phyloP scores from a whole-genome alignment of 2,329 filamentous ascomycete genomes.

The Nemania sp. region DNA sequence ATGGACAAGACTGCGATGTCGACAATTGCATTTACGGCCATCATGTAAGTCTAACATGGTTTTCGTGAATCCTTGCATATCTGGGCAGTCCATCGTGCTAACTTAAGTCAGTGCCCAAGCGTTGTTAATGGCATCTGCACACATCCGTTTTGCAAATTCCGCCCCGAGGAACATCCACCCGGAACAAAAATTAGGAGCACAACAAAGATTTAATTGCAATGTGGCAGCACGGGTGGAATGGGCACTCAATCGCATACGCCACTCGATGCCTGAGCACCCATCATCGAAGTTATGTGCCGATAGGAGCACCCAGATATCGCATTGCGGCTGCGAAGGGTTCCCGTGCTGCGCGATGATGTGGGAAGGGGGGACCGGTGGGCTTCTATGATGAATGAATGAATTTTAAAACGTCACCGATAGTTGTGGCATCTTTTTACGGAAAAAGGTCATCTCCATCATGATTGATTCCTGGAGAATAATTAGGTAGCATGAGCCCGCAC shows the following conservation, averaged over 20 bases:
- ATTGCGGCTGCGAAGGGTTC: background rate
- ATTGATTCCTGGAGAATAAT: background rate
- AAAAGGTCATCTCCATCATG: background rate
- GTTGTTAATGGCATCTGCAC: constrained; percentile 55
- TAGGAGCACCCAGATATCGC: background rate
- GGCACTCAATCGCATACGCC: constrained; percentile 2
- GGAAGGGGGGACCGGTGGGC: background rate
- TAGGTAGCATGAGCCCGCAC: background rate
- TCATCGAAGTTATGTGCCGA: background rate
- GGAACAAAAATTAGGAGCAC: constrained; percentile 53
- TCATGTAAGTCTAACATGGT: constrained; percentile 51
- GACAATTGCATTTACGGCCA: constrained; percentile 67
- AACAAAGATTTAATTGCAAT: constrained; percentile 17
- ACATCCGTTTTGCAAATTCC: constrained; percentile 62
- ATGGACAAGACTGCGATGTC: constrained; percentile 61
- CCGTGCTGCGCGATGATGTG: background rate
- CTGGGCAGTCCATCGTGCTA: constrained; percentile 9
- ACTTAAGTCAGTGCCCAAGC: constrained; percentile 54
- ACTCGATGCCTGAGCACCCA: background rate
- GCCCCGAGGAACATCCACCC: constrained; percentile 58
- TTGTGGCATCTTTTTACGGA: background rate
- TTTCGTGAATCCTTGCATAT: background rate
- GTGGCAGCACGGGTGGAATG: background rate
- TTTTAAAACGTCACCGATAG: background rate
- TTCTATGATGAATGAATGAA: background rate